Evolutionary conservation across 768 basidiomycete genomes (phyloP).

Genomic region (Mrakia blollopis): DNA sequence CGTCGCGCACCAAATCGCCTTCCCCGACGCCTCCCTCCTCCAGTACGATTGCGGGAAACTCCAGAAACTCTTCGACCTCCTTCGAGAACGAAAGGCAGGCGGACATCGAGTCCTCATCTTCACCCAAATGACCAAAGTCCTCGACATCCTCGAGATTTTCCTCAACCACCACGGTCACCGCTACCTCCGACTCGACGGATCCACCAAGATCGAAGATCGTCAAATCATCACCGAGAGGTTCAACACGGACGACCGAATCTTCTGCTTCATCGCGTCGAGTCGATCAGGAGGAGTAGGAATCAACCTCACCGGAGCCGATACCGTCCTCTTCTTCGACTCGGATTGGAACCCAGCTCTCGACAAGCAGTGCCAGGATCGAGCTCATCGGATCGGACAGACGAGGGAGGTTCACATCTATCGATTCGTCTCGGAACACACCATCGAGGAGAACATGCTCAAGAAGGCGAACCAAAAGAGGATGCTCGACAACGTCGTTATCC

Average conservation of each 20-base stretch:
- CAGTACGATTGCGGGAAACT: conserved; percentile 97
- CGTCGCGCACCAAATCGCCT: conserved; percentile 86
- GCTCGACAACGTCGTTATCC: conserved; percentile 84
- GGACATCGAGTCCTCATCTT: conserved; percentile 91
- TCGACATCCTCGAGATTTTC: conserved; percentile 91
- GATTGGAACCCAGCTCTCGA: conserved; percentile 47
- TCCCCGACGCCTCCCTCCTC: conserved; percentile 79
- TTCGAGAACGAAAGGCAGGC: conserved; percentile 76
- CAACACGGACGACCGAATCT: conserved; percentile 47
- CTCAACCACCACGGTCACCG: conserved; percentile 88
- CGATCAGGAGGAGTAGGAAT: conserved; percentile 70
- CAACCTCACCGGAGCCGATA: conserved; percentile 60
- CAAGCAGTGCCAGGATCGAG: conserved; percentile 36
- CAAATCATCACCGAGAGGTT: conserved; percentile 49
- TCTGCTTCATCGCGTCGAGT: conserved; percentile 48
- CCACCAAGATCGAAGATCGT: conserved; percentile 90
- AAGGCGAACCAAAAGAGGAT: conserved; percentile 98
- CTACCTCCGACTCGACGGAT: conserved; percentile 89
- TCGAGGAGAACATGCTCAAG: conserved; percentile 92
- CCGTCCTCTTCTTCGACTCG: conserved; percentile 49
- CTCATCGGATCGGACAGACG: conserved; percentile 49
- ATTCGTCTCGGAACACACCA: conserved; percentile 80
- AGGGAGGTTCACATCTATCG: conserved; percentile 95
- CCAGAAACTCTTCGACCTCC: conserved; percentile 69
- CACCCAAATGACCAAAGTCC: conserved; percentile 91